These are phyloP conservation scores for Tulasnella sp. DNA, from an alignment of 768 basidiomycete species.

Conservation along the genomic window DNA sequence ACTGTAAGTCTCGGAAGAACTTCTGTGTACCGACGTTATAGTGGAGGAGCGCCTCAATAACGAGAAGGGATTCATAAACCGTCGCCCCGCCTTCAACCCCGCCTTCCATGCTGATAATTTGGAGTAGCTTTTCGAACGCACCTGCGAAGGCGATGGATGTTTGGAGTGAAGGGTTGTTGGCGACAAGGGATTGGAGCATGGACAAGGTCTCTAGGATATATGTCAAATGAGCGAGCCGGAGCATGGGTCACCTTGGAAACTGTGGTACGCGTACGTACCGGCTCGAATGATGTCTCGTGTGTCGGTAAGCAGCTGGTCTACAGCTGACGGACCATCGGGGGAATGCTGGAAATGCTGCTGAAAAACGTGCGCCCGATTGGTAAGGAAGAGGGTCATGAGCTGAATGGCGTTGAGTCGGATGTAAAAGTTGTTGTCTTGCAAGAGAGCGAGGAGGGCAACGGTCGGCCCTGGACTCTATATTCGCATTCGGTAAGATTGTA, in stretches of 20 bases:
- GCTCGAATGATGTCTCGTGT: constrained; percentile 81
- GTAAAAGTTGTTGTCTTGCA: constrained; percentile 72
- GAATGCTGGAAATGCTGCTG: constrained; percentile 90
- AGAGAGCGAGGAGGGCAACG: constrained; percentile 65
- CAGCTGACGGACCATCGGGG: constrained; percentile 54
- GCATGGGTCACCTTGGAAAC: neutral
- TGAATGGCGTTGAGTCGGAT: constrained; percentile 77
- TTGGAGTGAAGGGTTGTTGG: constrained; percentile 86
- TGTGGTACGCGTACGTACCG: constrained; percentile 40
- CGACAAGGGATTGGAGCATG: constrained; percentile 69
- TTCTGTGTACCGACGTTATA: constrained; percentile 98
- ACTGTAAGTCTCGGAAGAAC: constrained; percentile 85
- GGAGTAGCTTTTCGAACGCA: constrained; percentile 90
- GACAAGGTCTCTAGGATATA: constrained; percentile 59
- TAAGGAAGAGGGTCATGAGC: constrained; percentile 65
- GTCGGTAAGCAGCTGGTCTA: constrained; percentile 53
- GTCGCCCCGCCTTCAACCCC: constrained; percentile 86
- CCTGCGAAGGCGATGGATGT: constrained; percentile 96
- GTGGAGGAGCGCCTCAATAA: constrained; percentile 75
- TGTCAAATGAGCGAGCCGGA: constrained; percentile 2
- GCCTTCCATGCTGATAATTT: constrained; percentile 75
- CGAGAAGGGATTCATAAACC: constrained; percentile 74
- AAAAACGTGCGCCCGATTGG: constrained; percentile 68
- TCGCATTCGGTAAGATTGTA: too few relatives aligned
- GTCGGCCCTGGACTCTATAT: constrained; percentile 45